phyloP scores from a whole-genome alignment of 129 eudicot species.

The Erigeron canadensis region DNA sequence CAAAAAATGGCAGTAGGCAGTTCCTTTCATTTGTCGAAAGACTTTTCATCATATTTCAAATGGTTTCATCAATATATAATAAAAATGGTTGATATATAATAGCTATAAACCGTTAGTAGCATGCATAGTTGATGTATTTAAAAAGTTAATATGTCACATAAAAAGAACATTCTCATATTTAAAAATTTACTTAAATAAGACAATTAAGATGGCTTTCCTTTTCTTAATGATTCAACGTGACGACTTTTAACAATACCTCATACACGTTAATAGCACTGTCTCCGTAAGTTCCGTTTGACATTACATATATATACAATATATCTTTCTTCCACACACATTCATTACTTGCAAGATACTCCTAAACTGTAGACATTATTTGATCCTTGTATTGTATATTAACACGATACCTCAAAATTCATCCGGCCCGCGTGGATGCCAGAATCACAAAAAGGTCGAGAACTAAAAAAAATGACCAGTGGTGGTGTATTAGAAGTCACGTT shows the following conservation, averaged over 20 bases:
- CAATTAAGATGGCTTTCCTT: slow-evolving; percentile 29
- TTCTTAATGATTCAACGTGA: slow-evolving; percentile 25
- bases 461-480: slow-evolving; percentile 23
- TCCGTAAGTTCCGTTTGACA: slow-evolving; percentile 26
- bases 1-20: no score
- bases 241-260: slow-evolving; percentile 26
- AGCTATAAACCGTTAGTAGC: background rate
- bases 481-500: slow-evolving; percentile 31
- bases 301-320: background rate
- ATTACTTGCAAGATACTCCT: slow-evolving; percentile 16
- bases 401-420: background rate
- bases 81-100: background rate
- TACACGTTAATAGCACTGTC: slow-evolving; percentile 31
- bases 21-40: background rate
- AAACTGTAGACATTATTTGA: background rate
- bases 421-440: no score
- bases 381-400: background rate
- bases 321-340: slow-evolving; percentile 17
- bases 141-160: background rate
- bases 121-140: background rate
- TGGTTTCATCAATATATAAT: no score
- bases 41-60: no score
- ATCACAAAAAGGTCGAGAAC: background rate
- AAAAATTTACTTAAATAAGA: background rate
- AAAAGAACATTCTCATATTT: background rate